These are phyloP conservation scores for Phoma sp. DNA, from an alignment of 2,329 filamentous ascomycete genomes.

Conservation along the genomic window DNA sequence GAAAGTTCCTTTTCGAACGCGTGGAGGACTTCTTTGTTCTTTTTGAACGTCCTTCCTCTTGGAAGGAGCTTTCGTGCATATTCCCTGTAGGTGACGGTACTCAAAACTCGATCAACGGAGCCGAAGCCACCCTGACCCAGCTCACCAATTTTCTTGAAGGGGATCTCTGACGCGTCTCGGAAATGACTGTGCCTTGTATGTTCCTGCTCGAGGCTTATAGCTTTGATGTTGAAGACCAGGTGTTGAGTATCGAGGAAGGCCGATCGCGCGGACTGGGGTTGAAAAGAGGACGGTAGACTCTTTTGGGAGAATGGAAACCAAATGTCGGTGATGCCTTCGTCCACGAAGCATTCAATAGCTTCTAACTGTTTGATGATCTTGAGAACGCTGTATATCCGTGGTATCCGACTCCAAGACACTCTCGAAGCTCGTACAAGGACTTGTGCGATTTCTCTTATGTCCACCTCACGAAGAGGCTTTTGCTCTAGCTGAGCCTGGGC, in stretches of 20 bases:
- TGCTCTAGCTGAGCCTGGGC: neutral
- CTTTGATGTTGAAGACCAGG: constrained; percentile 12
- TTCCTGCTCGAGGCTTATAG: constrained; percentile 16
- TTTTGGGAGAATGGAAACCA: constrained; percentile 20
- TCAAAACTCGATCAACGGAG: constrained; percentile 29
- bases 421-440: constrained; percentile 11
- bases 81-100: constrained; percentile 24
- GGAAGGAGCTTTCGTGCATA: constrained; percentile 34
- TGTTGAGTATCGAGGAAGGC: constrained; percentile 22
- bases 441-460: constrained; percentile 17
- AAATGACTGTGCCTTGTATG: constrained; percentile 19
- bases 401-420: constrained; percentile 19
- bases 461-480: constrained; percentile 9
- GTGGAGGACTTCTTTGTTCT: constrained; percentile 12
- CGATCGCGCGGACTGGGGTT: neutral
- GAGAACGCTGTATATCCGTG: constrained; percentile 24
- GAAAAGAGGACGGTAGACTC: constrained; percentile 13
- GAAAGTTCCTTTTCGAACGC: constrained; percentile 24
- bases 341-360: constrained; percentile 17
- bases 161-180: constrained; percentile 6
- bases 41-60: constrained; percentile 17
- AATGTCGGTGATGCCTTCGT: constrained; percentile 13
- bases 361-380: constrained; percentile 17
- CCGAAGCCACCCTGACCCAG: constrained; percentile 30
- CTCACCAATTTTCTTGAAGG: constrained; percentile 16